Evolutionary conservation across 306 rosid species (phyloP), one percentile per base, ranked within the genome.

Genomic region (Prunus padus): DNA sequence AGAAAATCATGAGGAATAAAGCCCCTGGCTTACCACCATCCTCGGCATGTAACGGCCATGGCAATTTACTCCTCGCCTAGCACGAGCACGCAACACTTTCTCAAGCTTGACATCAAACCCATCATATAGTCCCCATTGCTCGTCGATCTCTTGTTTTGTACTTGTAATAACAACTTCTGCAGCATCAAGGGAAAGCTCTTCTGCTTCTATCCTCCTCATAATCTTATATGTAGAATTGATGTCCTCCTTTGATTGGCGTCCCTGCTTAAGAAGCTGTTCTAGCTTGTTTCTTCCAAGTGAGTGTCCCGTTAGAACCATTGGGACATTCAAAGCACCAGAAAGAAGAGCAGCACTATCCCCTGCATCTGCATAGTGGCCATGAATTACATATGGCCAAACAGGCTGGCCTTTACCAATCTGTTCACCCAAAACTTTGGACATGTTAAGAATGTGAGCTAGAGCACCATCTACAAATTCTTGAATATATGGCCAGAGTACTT

Each of bases 401-500:
- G 98, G 94, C 68, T 89, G 90, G 23, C 92, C 95, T 15, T 81
- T 90, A 61, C 93, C 91, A 68, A 93, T 87, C 81, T 93, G 96
- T 84, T 93, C 98, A 56, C 95, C 95, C 80, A 93, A 81, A 54
- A 87, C 96, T 87, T 89, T 93, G 57, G 96, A 90, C 98, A 93
- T 90, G 47, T 93, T 93, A 65, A 93, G 96, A 74, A 93, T 89
- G 82, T 90, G 98, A 51, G 96, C 84, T 23, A 93, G 81, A 63
- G 98, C 98, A 69, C 98, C 98, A 81, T 93, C 98, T 8, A 93
- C 96, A 77, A 93, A 93, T 47, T 93, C 98, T 82, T 87, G 96
- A 82, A 87, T 73, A 81, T 90, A 84, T 5, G 98, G 98, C 98
- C 98, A 93, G 77, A 93, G 95, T 62, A 89, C 76, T 78, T 93